Conservation (phyloP, 495 filamentous ascomycete genomes). For the Ramalina peruviana region DNA sequence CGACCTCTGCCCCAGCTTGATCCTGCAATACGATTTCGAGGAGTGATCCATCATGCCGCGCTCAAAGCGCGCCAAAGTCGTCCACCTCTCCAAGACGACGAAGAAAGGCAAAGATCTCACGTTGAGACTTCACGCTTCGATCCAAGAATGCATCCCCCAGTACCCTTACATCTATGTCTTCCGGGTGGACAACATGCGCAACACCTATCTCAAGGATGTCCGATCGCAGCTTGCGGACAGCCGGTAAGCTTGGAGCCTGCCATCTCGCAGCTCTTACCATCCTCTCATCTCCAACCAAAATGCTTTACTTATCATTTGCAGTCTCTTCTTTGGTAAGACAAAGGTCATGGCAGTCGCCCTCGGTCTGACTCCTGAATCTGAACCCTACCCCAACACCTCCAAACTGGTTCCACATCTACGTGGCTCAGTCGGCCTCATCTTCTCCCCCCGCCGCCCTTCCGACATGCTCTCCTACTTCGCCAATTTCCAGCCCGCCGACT, state of each 20-base stretch:
- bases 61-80: slow-evolving; percentile 81
- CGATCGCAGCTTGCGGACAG: slow-evolving; percentile 70
- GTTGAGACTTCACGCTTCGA: slow-evolving; percentile 70
- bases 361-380: slow-evolving; percentile 56
- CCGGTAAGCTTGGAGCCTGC: slow-evolving; percentile 40
- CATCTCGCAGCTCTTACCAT: neutral
- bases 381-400: slow-evolving; percentile 60
- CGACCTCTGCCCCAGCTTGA: neutral
- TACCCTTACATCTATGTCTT: slow-evolving; percentile 91
- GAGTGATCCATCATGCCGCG: slow-evolving; percentile 61
- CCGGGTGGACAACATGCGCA: slow-evolving; percentile 93
- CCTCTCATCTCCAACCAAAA: neutral
- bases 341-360: slow-evolving; percentile 95
- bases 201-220: slow-evolving; percentile 89
- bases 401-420: slow-evolving; percentile 53
- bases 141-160: slow-evolving; percentile 70
- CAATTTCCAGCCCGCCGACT: slow-evolving; percentile 56
- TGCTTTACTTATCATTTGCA: neutral
- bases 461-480: slow-evolving; percentile 56
- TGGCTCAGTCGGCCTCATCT: slow-evolving; percentile 80
- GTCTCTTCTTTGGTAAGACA: slow-evolving; percentile 96
- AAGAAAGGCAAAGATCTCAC: slow-evolving; percentile 91
- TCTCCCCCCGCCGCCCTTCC: slow-evolving; percentile 57
- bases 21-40: neutral
- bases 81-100: slow-evolving; percentile 74